Conservation (phyloP, 2,329 filamentous ascomycete species). For the Daldinia sp. region DNA sequence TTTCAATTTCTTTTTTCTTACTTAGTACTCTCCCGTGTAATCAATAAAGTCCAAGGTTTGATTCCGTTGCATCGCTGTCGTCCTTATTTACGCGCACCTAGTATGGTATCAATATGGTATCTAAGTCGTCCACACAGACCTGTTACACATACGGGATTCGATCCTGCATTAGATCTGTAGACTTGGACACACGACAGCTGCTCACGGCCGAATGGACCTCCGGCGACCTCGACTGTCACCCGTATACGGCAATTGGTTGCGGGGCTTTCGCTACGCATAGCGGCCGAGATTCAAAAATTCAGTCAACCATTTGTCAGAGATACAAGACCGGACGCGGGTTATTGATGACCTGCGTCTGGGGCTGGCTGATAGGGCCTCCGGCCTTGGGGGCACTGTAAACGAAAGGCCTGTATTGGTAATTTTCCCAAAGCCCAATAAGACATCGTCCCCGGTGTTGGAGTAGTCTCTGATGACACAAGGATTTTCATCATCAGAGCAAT, state of each 20-base stretch:
- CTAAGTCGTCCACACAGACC: background rate
- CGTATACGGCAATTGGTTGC: conserved; percentile 33
- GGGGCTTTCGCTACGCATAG: conserved; percentile 21
- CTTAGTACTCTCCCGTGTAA: conserved; percentile 7
- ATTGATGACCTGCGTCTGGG: conserved; percentile 37
- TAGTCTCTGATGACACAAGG: conserved; percentile 14
- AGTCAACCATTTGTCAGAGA: conserved; percentile 35
- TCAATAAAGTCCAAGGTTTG: background rate
- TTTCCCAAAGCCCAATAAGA: conserved; percentile 20
- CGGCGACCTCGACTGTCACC: conserved; percentile 8
- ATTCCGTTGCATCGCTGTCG: conserved; percentile 8
- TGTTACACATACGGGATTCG: conserved; percentile 29
- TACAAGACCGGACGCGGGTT: conserved; percentile 29
- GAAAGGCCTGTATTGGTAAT: conserved; percentile 6
- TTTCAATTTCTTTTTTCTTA: background rate
- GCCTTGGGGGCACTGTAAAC: conserved; percentile 1
- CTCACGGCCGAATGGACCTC: conserved; percentile 24
- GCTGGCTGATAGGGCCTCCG: conserved; percentile 29
- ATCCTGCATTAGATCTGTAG: conserved; percentile 25
- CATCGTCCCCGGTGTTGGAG: conserved; percentile 4
- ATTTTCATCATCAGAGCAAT: conserved; percentile 13
- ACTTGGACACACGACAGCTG: conserved; percentile 25
- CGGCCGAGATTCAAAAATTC: conserved; percentile 22
- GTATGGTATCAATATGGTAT: background rate
- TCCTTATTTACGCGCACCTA: conserved; percentile 1